A percentile compares a stretch with the other conserved stretches of the same genome.
Conservation (phyloP, 2,329 filamentous ascomycete species). For the Helotiales sp. region DNA sequence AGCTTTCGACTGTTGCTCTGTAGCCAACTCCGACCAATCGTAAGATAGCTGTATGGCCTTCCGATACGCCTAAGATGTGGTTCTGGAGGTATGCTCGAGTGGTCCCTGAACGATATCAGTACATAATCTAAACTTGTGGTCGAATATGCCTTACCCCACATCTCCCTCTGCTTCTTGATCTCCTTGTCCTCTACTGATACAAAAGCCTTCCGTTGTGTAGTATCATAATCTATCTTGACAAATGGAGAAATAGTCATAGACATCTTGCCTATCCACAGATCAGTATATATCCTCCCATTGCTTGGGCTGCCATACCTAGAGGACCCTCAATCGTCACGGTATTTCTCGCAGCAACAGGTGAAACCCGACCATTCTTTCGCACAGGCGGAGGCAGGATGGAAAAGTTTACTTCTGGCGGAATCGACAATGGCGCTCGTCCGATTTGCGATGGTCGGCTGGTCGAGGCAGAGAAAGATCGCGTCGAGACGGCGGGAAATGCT, state of each 20-base stretch:
- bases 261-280: conserved; percentile 60
- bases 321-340: conserved; percentile 79
- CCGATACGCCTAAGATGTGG: conserved; percentile 89
- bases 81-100: conserved; percentile 87
- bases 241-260: conserved; percentile 78
- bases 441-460: conserved; percentile 74
- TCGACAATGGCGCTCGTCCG: conserved; percentile 74
- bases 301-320: conserved; percentile 54
- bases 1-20: conserved; percentile 81
- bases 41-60: conserved; percentile 92
- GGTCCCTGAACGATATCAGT: conserved; percentile 61
- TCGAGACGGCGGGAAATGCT: conserved; percentile 56
- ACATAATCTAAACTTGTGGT: neutral
- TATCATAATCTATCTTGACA: conserved; percentile 69
- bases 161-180: conserved; percentile 77
- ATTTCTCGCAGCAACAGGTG: conserved; percentile 59
- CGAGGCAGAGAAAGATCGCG: conserved; percentile 71
- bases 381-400: conserved; percentile 59
- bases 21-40: conserved; percentile 95
- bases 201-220: conserved; percentile 59
- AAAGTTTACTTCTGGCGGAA: conserved; percentile 83
- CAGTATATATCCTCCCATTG: conserved; percentile 12
- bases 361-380: conserved; percentile 18
- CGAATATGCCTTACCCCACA: conserved; percentile 65
- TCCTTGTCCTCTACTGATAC: conserved; percentile 70